phyloP scores from a whole-genome alignment of 1,139 yeast species.

The Meyerozyma guilliermondii region DNA sequence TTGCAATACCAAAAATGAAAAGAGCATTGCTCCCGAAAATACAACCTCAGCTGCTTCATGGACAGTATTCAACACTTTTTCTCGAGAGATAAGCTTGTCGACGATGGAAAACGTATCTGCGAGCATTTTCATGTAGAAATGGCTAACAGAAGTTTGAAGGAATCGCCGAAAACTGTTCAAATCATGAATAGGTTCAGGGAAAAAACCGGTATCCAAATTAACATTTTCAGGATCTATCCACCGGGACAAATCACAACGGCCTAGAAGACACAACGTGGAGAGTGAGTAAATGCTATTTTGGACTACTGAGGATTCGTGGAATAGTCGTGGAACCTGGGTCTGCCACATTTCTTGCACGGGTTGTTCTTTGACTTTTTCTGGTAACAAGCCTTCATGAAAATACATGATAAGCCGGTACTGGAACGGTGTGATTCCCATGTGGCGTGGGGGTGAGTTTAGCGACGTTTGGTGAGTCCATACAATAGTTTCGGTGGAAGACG shows the following conservation, averaged over 20 bases:
- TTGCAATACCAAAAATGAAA: constrained; percentile 26
- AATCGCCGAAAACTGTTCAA: background rate
- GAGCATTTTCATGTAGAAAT: constrained; percentile 2
- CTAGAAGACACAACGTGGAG: constrained; percentile 17
- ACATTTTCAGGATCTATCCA: constrained; percentile 2
- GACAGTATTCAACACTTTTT: constrained; percentile 5
- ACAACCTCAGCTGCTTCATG: constrained; percentile 17
- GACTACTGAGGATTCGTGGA: constrained; percentile 17
- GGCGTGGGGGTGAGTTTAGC: constrained; percentile 9
- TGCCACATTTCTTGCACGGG: constrained; percentile 3
- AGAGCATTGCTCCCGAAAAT: constrained; percentile 20
- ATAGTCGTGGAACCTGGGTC: constrained; percentile 8
- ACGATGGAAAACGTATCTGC: constrained; percentile 4
- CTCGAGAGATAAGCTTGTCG: constrained; percentile 8
- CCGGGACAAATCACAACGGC: constrained; percentile 10
- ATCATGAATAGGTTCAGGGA: background rate
- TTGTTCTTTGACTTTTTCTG: constrained; percentile 1
- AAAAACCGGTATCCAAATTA: background rate
- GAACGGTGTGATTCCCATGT: constrained; percentile 22
- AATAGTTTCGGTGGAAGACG: background rate
- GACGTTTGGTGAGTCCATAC: background rate
- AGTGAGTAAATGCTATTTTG: constrained; percentile 19
- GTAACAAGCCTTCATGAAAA: constrained; percentile 14
- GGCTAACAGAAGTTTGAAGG: background rate
- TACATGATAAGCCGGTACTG: constrained; percentile 27